Percentiles rank a stretch among this genome's conserved stretches.
Conservation (phyloP, 2,329 filamentous ascomycete species). For the Aspergillus sclerotialis region DNA sequence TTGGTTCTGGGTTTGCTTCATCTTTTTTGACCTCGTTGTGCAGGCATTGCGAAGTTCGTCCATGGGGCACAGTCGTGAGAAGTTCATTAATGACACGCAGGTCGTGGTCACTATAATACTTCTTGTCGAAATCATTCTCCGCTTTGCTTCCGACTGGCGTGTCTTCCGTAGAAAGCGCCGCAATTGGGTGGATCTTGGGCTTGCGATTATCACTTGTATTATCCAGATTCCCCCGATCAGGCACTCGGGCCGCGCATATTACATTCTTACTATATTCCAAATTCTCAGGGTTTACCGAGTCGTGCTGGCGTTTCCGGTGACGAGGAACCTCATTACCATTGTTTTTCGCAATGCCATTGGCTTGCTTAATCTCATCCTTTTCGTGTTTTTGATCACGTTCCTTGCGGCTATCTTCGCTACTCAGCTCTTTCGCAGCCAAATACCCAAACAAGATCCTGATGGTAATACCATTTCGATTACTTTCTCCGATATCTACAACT, state of each 20-base stretch:
- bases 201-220: conserved; percentile 74
- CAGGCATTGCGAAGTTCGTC: conserved; percentile 69
- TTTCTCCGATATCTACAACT: conserved; percentile 89
- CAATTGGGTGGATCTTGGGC: conserved; percentile 72
- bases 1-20: conserved; percentile 72
- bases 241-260: conserved; percentile 64
- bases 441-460: conserved; percentile 57
- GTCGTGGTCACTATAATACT: conserved; percentile 70
- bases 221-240: conserved; percentile 81
- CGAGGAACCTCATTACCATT: conserved; percentile 72
- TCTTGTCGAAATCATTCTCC: conserved; percentile 72
- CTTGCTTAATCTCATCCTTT: conserved; percentile 89
- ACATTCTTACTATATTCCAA: conserved; percentile 88
- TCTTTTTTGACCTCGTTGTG: conserved; percentile 70
- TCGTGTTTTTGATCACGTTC: conserved; percentile 93
- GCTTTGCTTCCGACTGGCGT: conserved; percentile 73
- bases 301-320: conserved; percentile 81
- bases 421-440: conserved; percentile 84
- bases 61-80: conserved; percentile 58
- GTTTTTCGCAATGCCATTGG: conserved; percentile 88
- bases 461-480: conserved; percentile 62
- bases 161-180: conserved; percentile 65
- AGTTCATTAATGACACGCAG: conserved; percentile 67
- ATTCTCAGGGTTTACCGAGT: conserved; percentile 87
- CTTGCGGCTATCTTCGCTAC: conserved; percentile 87